Percentiles rank a stretch among this genome's conserved stretches.
phyloP scores from a whole-genome alignment of 495 filamentous ascomycete species.

The Sabuloglossum arenarium region DNA sequence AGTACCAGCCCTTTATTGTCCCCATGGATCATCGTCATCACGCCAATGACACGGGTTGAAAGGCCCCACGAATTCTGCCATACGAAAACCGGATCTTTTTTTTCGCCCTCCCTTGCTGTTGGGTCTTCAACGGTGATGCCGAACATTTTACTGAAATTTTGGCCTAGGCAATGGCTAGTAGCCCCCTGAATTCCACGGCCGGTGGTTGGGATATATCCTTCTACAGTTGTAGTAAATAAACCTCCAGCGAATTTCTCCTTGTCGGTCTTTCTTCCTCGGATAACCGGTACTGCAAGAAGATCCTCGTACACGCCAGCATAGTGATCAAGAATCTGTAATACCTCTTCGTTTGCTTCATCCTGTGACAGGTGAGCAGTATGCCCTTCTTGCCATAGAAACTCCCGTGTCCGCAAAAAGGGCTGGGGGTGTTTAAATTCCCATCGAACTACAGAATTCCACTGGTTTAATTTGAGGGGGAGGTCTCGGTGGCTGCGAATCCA shows the following conservation, averaged over 20 bases:
- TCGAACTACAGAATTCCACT: slow-evolving; percentile 94
- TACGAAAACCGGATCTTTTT: slow-evolving; percentile 47
- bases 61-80: slow-evolving; percentile 99
- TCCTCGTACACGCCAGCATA: slow-evolving; percentile 83
- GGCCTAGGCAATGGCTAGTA: slow-evolving; percentile 83
- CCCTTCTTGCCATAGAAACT: slow-evolving; percentile 97
- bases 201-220: slow-evolving; percentile 85
- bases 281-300: slow-evolving; percentile 80
- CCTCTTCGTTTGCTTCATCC: slow-evolving; percentile 57
- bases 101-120: slow-evolving; percentile 49
- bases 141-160: slow-evolving; percentile 98
- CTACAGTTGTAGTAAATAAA: slow-evolving; percentile 83
- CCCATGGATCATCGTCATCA: slow-evolving; percentile 95
- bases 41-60: slow-evolving; percentile 82
- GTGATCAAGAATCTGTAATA: slow-evolving; percentile 77
- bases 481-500: slow-evolving; percentile 92
- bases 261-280: slow-evolving; percentile 75
- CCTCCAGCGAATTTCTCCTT: slow-evolving; percentile 96
- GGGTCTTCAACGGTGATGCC: slow-evolving; percentile 92
- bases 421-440: slow-evolving; percentile 98
- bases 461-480: slow-evolving; percentile 78
- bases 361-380: slow-evolving; percentile 86
- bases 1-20: slow-evolving; percentile 88
- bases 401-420: slow-evolving; percentile 77
- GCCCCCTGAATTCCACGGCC: slow-evolving; percentile 92